Evolutionary conservation across 495 filamentous ascomycete genomes (phyloP).

Genomic region (Aspergillus bridgeri): DNA sequence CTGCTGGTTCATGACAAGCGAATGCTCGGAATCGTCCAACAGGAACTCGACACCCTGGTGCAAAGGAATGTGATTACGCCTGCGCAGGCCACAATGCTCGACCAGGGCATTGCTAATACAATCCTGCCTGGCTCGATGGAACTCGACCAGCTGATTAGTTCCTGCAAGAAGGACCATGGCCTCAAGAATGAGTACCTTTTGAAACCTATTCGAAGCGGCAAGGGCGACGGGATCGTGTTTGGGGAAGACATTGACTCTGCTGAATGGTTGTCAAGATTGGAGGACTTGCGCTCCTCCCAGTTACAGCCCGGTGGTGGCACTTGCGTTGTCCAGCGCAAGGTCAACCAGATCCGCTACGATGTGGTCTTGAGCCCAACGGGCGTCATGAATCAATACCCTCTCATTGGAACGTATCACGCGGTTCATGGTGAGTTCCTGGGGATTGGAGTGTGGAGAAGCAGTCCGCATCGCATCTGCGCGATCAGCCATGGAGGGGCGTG

Average conservation of each 20-base stretch:
- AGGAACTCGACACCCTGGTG: constrained; percentile 33
- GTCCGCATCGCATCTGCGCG: constrained; percentile 18
- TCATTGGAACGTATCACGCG: constrained; percentile 29
- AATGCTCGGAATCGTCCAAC: constrained; percentile 39
- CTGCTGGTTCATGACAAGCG: constrained; percentile 45
- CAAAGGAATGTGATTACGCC: constrained; percentile 19
- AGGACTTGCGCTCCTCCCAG: constrained; percentile 8
- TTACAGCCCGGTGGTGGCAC: constrained; percentile 7
- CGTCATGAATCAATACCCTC: constrained; percentile 7
- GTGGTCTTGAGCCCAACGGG: constrained; percentile 14
- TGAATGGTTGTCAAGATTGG: constrained; percentile 25
- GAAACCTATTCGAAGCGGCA: constrained; percentile 37
- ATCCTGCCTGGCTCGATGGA: constrained; percentile 21
- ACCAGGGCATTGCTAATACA: constrained; percentile 20
- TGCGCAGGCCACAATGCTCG: constrained; percentile 24
- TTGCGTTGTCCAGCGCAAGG: constrained; percentile 31
- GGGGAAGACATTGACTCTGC: constrained; percentile 30
- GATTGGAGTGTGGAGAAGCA: constrained; percentile 25
- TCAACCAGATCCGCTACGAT: constrained; percentile 24
- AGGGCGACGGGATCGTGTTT: constrained; percentile 42
- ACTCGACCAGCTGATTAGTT: constrained; percentile 11
- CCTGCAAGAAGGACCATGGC: not conserved
- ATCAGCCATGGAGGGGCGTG: constrained; percentile 17
- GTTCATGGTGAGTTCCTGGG: constrained; percentile 25
- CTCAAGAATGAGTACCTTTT: constrained; percentile 32